Percentiles rank a stretch among this genome's conserved stretches.
Evolutionary conservation across 345 rosid genomes (phyloP).

Genomic region (Carallia pectinifolia): DNA sequence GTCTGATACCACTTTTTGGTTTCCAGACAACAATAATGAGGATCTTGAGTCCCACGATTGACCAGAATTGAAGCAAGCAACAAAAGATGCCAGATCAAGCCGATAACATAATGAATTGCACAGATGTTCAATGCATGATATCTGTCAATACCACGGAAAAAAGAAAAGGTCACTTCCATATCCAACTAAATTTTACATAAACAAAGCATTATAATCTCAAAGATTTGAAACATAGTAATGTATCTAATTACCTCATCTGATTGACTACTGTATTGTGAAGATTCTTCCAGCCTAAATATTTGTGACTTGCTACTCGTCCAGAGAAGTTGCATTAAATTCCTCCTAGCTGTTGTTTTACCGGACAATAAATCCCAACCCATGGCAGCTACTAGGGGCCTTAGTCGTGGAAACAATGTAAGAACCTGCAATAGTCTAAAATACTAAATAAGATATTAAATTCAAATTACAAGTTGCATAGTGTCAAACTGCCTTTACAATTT

Average conservation of each 20-base stretch:
- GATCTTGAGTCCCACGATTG: conserved; percentile 70
- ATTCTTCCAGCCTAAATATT: conserved; percentile 67
- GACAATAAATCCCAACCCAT: conserved; percentile 96
- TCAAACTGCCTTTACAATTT: conserved; percentile 1
- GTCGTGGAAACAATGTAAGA: conserved; percentile 68
- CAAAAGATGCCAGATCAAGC: conserved; percentile 87
- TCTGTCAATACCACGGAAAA: conserved; percentile 42
- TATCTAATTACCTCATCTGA: conserved; percentile 58
- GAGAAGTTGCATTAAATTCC: conserved; percentile 73
- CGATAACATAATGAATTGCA: conserved; percentile 81
- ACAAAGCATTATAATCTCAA: neutral
- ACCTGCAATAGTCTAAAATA: conserved; percentile 41
- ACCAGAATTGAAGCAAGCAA: conserved; percentile 84
- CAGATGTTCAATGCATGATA: conserved; percentile 79
- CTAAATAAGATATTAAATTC: conserved; percentile 17
- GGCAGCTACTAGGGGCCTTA: conserved; percentile 79
- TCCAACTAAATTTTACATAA: neutral
- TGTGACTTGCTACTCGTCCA: conserved; percentile 67
- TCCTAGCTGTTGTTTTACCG: conserved; percentile 67
- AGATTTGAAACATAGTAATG: neutral
- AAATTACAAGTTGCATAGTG: neutral
- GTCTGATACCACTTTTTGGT: conserved; percentile 36
- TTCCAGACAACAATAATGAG: conserved; percentile 63
- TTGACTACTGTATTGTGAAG: conserved; percentile 58
- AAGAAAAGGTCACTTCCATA: neutral